Evolutionary conservation across 768 basidiomycete genomes (phyloP), one percentile per base, ranked within the genome.

Genomic region (Neoboletus subvelutipes): DNA sequence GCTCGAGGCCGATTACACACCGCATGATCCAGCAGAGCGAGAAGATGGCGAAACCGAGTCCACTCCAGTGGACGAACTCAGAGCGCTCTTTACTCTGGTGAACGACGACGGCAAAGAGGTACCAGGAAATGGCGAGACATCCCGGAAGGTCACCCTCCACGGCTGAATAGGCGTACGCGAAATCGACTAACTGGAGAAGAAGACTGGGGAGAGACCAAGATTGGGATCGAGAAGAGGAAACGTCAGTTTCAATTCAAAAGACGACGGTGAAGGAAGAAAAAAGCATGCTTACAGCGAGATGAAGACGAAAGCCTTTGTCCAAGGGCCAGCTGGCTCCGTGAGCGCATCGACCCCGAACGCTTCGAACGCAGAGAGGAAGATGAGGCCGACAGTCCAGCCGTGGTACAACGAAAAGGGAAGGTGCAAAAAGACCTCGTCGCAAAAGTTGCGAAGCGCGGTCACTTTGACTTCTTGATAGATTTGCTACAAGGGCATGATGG

Each of bases 341-440:
- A 76, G 69, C 4, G 83, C 82, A 64, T 86, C 75, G 50, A 78
- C 76, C 40, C 87, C 87, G 59, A 86, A 86, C 2, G 84, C 82
- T 57, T 83, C 81, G 60, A 86, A 85, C 2, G 71, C 83, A 31
- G 82, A 78, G 56, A 84, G 71, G 62, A 85, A 65, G 61, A 84
- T 70, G 62, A 81, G 76, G 40, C 78, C 71, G 60, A 81, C 79
- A 13, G 77, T 76, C 81, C 82, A 83, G 50, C 85, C 85, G 62
- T 87, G 85, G 70, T 81, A 88, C 46, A 88, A 74, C 13, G 82
- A 85, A 75, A 90, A 89, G 5, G 88, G 87, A 12, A 87, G 79
- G 66, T 88, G 86, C n/a, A 89, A 73, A 50, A 87, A 86, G 57
- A 85, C 65, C 62, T 87, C 85, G 62, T 87, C 84, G 41, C 73